Evolutionary conservation across 2,329 filamentous ascomycete genomes (phyloP), one percentile per base, ranked within the genome.

Genomic region (Stemphylium beticola): DNA sequence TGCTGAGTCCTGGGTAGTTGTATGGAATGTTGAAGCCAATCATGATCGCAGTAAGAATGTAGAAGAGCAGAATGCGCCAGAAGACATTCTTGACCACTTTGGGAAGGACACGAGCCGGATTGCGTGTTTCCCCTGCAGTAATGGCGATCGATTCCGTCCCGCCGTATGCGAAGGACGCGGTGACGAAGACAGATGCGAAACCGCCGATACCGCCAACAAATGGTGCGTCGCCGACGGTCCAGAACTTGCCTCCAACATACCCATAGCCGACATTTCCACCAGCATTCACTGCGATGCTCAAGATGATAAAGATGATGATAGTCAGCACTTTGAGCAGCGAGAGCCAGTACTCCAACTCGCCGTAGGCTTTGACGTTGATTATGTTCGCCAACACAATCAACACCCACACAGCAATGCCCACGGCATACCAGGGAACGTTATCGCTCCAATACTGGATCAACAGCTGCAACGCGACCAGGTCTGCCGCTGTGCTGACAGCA

Each of bases 11-110:
- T 2, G 72, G 66, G 34, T 67, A 65, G 59, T 76, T 61, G 54
- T 75, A 74, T 1, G 75, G 74, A n/a, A 79, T 71, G 37, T 78
- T 71, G 4, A 80, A 65, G 11, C 77, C 77, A 29, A 80, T 70
- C 55, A 80, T 69, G 26, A 78, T 69, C 0, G 76, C 66, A 4
- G 73, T 74, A 15, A 79, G 60, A 38, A 79, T 66, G 58, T 79
- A 79, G 67, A 79, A 79, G 20, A 72, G 47, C 18, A 71, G 29
- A 36, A 80, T 77, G 36, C 78, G 76, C 77, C 78, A 79, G 76
- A 96, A 96, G 18, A 96, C 92, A 74, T 96, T 92, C 78, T 96
- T 96, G 67, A 96, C 87, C 11, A 93, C 93, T 0, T 87, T 92
- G 0, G 93, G 93, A 0, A 97, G 81, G 1, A 89, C 90, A 71